Evolutionary conservation across 192 early-diverging fungal genomes (phyloP), one percentile per base, ranked within the genome.

Genomic region (Physocladia obscura): DNA sequence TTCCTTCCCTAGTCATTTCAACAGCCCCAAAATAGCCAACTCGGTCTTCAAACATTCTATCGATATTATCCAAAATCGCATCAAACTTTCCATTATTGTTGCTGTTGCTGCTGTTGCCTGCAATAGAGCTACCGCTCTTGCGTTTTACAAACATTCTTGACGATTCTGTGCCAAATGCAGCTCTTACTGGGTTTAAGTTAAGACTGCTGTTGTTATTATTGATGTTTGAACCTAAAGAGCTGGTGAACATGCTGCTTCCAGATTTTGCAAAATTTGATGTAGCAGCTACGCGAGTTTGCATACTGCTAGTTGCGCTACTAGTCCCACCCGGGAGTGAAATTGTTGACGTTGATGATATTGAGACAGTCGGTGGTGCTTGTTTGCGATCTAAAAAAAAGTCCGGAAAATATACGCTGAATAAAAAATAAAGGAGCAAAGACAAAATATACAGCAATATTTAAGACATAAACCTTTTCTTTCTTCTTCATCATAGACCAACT

Each of bases 11-110:
- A 27, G 71, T 77, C 70, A 88, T 62, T 31, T 90, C 89, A 11
- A 89, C 81, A 30, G 54, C 70, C 27, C 82, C 77, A 75, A 83
- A 89, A 31, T 87, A 87, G 56, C 86, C 88, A 13, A 89, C 77
- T 2, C 82, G 77, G 24, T 91, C 91, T 17, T 84, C 77, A 70
- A 92, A 92, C 21, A 92, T 77, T 32, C 83, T 84, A 62, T 87
- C 87, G 68, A 92, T 91, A 54, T 87, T 81, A 35, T 69, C 84
- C 62, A 89, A 54, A 57, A 86, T 39, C 24, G 79, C 60, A 69
- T 82, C 77, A 74, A 81, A 77, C 75, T 85, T 70, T 21, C 65
- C 65, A 11, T 13, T 13, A n/a, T n/a, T n/a, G n/a, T 8, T 8
- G 8, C 11, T 44, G 40, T 44, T 44, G 11, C 8, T 44, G 40